Percentiles rank a stretch among this genome's conserved stretches.
These are phyloP conservation scores for Rubia yunnanensis DNA, from an alignment of 257 asterid species.

Conservation along the genomic window DNA sequence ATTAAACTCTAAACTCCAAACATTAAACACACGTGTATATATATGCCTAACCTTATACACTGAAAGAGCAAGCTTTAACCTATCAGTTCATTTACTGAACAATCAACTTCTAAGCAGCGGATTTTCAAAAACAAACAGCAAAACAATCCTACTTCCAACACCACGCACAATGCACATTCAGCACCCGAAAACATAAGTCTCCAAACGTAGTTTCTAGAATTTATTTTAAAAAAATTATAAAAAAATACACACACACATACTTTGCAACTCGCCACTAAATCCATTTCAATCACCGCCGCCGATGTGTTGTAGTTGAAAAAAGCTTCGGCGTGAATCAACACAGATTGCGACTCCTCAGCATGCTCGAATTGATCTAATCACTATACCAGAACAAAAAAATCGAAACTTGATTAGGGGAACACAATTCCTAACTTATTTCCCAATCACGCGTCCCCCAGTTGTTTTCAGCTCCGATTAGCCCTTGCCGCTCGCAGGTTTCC, in stretches of 20 bases:
- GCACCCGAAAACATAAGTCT: not conserved
- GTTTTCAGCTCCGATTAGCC: constrained; percentile 83
- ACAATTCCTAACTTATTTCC: no score
- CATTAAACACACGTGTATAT: no score
- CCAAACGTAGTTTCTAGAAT: no score
- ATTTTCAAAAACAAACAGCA: not conserved
- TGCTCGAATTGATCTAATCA: constrained; percentile 29
- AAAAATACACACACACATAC: constrained; percentile 25
- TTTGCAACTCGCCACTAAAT: constrained; percentile 73
- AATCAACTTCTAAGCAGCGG: constrained; percentile 1
- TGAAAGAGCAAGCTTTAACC: not conserved
- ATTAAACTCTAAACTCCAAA: not conserved
- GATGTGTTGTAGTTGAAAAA: constrained; percentile 10
- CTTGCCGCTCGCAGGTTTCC: constrained; percentile 38
- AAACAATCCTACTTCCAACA: not conserved
- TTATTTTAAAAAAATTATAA: no score
- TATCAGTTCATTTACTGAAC: no score
- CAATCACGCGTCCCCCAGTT: constrained; percentile 42
- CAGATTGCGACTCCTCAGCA: constrained; percentile 18
- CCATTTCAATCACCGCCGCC: constrained; percentile 39
- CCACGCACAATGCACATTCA: not conserved
- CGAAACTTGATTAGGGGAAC: not conserved
- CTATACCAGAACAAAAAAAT: constrained; percentile 11
- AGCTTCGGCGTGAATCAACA: constrained; percentile 15
- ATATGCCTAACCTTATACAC: no score